Percentiles rank a stretch among this genome's conserved stretches.
These are phyloP conservation scores for Fusarium penzigii DNA, from an alignment of 2,329 filamentous ascomycete species.

Conservation along the genomic window DNA sequence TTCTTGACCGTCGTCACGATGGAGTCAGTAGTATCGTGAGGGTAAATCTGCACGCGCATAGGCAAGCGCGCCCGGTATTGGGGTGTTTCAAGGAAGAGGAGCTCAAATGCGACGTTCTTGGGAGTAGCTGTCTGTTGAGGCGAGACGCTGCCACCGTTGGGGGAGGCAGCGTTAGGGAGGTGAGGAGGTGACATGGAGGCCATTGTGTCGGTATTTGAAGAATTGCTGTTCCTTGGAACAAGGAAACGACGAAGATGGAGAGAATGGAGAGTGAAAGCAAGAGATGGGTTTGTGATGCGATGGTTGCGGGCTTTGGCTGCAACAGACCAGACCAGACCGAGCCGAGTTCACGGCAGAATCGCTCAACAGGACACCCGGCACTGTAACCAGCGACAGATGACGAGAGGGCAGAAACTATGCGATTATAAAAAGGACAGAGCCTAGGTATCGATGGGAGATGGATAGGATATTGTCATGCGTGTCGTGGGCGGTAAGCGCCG, in stretches of 20 bases:
- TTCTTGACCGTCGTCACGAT: conserved; percentile 99
- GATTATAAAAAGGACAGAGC: conserved; percentile 14
- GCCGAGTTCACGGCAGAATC: conserved; percentile 30
- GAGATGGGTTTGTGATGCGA: conserved; percentile 24
- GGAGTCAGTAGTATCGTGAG: conserved; percentile 94
- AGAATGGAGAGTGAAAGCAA: conserved; percentile 18
- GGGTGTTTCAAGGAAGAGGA: conserved; percentile 67
- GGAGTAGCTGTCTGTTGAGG: conserved; percentile 51
- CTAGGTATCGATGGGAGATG: conserved; percentile 23
- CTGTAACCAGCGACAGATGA: conserved; percentile 26
- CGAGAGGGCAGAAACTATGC: conserved; percentile 22
- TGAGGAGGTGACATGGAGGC: conserved; percentile 49
- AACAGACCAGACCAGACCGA: conserved; percentile 23
- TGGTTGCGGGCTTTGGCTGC: conserved; percentile 37
- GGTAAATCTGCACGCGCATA: conserved; percentile 89
- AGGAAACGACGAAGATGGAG: conserved; percentile 20
- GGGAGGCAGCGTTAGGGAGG: conserved; percentile 34
- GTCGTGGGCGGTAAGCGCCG: conserved; percentile 38
- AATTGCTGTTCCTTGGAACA: conserved; percentile 22
- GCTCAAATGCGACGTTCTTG: conserved; percentile 79
- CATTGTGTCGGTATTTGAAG: conserved; percentile 40
- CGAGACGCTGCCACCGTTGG: conserved; percentile 46
- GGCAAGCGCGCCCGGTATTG: conserved; percentile 74
- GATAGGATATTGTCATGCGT: conserved; percentile 32
- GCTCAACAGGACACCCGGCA: conserved; percentile 28